Evolutionary conservation across 371 early-diverging fungal genomes (phyloP).

Genomic region (Lichtheimia ornata): DNA sequence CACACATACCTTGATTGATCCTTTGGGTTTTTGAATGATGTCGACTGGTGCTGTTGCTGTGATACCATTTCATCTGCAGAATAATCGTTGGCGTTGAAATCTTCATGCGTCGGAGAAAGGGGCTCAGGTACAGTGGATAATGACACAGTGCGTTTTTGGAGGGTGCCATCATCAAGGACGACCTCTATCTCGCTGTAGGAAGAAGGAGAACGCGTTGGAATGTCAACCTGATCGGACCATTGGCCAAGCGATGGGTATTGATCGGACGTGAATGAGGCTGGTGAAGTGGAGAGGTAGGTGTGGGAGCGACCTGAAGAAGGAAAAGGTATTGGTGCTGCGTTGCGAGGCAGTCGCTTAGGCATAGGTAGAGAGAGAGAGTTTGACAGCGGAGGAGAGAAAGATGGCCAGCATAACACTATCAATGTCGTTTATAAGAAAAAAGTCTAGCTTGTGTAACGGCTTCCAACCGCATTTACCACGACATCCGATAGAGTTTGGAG

Average conservation of each 20-base stretch:
- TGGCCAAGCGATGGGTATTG: constrained; percentile 8
- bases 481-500: no score
- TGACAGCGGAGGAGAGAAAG: neutral
- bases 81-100: neutral
- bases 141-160: constrained; percentile 29
- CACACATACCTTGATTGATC: neutral
- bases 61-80: neutral
- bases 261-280: constrained; percentile 1
- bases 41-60: no score
- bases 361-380: neutral
- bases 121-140: constrained; percentile 30
- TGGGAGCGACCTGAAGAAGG: neutral
- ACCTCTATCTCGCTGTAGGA: constrained; percentile 29
- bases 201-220: constrained; percentile 14
- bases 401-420: neutral
- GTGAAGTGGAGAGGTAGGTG: constrained; percentile 2
- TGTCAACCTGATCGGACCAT: constrained; percentile 11
- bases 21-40: neutral
- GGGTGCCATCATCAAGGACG: constrained; percentile 33
- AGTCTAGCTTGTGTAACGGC: no score
- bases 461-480: no score
- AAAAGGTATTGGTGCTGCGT: constrained; percentile 12
- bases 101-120: neutral
- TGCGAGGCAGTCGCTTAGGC: constrained; percentile 12
- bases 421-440: no score